A percentile compares a stretch with the other conserved stretches of the same genome.
phyloP scores from a whole-genome alignment of 1,139 yeast genomes.

The Taphrina confusa region DNA sequence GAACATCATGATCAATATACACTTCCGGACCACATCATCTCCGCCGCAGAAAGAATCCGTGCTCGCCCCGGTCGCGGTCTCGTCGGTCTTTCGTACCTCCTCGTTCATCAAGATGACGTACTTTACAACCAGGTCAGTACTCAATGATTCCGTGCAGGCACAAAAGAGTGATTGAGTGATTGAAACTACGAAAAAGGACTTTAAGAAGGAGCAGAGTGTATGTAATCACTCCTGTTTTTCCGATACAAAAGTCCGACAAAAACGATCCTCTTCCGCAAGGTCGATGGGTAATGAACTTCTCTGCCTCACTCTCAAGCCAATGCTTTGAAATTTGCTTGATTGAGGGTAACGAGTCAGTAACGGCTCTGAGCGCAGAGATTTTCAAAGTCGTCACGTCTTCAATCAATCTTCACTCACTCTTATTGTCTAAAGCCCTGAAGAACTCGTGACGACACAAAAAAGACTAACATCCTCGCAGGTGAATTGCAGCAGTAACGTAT shows the following conservation, averaged over 20 bases:
- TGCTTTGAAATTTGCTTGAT: too few species aligned
- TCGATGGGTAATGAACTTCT: not conserved
- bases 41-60: conserved; percentile 15
- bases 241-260: conserved; percentile 29
- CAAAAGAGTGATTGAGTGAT: not conserved
- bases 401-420: too few species aligned
- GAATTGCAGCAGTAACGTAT: not conserved
- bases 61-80: conserved; percentile 15
- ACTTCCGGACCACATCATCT: conserved; percentile 18
- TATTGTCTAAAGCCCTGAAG: too few species aligned
- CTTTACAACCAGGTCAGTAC: not conserved
- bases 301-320: not conserved
- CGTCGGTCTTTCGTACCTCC: conserved; percentile 8
- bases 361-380: too few species aligned
- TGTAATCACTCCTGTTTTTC: not conserved
- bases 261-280: not conserved
- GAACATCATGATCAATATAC: conserved; percentile 39
- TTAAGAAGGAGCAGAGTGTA: conserved; percentile 8
- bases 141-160: not conserved
- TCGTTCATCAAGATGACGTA: conserved; percentile 8
- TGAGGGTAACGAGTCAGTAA: too few species aligned
- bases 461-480: not conserved
- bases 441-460: too few species aligned
- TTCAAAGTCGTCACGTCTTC: too few species aligned
- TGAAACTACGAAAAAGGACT: not conserved